phyloP scores from a whole-genome alignment of 768 basidiomycete species.

The Calocera cornea region DNA sequence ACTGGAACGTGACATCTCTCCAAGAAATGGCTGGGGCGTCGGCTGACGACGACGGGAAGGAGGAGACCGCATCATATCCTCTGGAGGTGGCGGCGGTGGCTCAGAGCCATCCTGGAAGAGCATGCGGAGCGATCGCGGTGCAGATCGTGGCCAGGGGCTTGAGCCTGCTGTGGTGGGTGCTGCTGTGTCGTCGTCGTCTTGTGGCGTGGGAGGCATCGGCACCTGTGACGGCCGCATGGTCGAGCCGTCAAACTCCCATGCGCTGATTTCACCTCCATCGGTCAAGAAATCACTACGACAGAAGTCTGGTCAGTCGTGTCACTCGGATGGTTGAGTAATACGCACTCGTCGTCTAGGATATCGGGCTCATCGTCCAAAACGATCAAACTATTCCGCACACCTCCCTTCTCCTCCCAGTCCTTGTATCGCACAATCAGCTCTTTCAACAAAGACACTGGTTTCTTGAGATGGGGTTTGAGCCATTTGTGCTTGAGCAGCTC shows the following conservation, averaged over 20 bases:
- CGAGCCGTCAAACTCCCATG: slow-evolving; percentile 2
- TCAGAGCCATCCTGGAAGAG: slow-evolving; percentile 48
- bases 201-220: slow-evolving; percentile 11
- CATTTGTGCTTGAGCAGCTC: slow-evolving; percentile 73
- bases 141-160: slow-evolving; percentile 19
- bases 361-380: slow-evolving; percentile 60
- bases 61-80: slow-evolving; percentile 7
- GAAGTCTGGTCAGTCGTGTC: too few relatives aligned
- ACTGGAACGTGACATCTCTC: too few relatives aligned
- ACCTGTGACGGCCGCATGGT: not conserved
- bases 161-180: slow-evolving; percentile 1
- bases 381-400: slow-evolving; percentile 60
- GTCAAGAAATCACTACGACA: slow-evolving; percentile 1
- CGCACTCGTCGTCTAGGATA: slow-evolving; percentile 35
- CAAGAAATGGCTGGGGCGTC: slow-evolving; percentile 18
- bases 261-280: slow-evolving; percentile 2
- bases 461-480: slow-evolving; percentile 66
- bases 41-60: slow-evolving; percentile 12
- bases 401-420: slow-evolving; percentile 51
- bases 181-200: slow-evolving; percentile 18
- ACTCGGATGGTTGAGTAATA: too few relatives aligned
- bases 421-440: slow-evolving; percentile 74
- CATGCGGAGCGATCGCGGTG: slow-evolving; percentile 65
- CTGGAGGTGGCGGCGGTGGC: slow-evolving; percentile 6
- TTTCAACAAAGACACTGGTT: slow-evolving; percentile 51